Evolutionary conservation across 129 eudicot species (phyloP).

Genomic region (Tanacetum coccineum): DNA sequence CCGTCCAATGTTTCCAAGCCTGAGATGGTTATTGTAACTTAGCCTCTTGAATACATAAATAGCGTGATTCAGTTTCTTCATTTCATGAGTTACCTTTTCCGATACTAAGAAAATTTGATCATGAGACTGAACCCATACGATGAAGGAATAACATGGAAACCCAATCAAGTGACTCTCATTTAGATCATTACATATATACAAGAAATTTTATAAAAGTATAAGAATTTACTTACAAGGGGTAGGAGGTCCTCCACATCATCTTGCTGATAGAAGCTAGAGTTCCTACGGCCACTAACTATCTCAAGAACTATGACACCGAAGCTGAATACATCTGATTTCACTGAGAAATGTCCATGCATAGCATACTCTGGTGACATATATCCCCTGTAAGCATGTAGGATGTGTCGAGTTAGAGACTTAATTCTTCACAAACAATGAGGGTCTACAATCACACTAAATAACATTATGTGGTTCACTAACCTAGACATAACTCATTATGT

Average conservation of each 20-base stretch:
- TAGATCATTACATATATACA: neutral
- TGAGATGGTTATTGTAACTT: constrained; percentile 1
- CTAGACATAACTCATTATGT: too few relatives aligned
- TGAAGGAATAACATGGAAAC: neutral
- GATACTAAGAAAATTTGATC: neutral
- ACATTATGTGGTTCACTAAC: too few relatives aligned
- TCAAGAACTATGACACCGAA: constrained; percentile 58
- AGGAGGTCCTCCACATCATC: constrained; percentile 39
- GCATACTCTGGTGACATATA: constrained; percentile 68
- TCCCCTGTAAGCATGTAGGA: constrained; percentile 34
- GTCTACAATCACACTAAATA: constrained; percentile 1
- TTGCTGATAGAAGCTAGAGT: constrained; percentile 31
- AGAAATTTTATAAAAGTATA: too few relatives aligned
- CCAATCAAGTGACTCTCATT: neutral
- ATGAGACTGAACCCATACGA: neutral
- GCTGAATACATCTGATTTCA: constrained; percentile 57
- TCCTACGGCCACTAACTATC: constrained; percentile 47
- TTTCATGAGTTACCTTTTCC: neutral
- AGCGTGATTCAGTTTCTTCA: neutral
- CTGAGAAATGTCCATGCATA: constrained; percentile 42
- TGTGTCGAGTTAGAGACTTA: neutral
- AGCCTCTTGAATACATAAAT: neutral
- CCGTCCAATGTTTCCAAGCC: constrained; percentile 54
- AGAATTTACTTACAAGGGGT: constrained; percentile 25
- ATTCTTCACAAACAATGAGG: neutral